Evolutionary conservation across 768 basidiomycete species (phyloP).

Genomic region (Antrodiella citrinella): DNA sequence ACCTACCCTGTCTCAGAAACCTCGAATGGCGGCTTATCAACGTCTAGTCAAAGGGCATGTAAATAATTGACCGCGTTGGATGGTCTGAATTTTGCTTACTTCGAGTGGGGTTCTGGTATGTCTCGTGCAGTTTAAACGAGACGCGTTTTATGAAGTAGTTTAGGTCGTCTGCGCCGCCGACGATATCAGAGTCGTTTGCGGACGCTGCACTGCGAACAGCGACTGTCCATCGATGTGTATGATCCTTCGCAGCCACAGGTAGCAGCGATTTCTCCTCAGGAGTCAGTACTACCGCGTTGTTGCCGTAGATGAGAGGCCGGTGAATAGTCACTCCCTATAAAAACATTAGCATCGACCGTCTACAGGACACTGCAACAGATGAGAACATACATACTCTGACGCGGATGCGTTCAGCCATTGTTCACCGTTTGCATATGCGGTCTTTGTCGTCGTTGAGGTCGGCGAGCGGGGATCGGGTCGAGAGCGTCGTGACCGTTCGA

Average conservation of each 20-base stretch:
- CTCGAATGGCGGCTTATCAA: slow-evolving; percentile 92
- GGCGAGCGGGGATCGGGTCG: neutral
- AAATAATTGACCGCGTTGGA: no score
- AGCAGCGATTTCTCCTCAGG: slow-evolving; percentile 57
- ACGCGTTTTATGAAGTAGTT: slow-evolving; percentile 92
- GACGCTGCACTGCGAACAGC: slow-evolving; percentile 87
- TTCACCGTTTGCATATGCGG: slow-evolving; percentile 6
- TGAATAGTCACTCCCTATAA: slow-evolving; percentile 76
- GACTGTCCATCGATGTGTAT: slow-evolving; percentile 96
- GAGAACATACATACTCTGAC: slow-evolving; percentile 52
- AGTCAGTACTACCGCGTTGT: slow-evolving; percentile 75
- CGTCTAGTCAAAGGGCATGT: slow-evolving; percentile 6
- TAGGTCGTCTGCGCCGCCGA: slow-evolving; percentile 87
- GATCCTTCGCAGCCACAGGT: slow-evolving; percentile 43
- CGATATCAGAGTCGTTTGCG: slow-evolving; percentile 59
- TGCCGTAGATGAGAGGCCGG: slow-evolving; percentile 93
- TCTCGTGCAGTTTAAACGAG: slow-evolving; percentile 96
- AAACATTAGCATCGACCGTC: neutral
- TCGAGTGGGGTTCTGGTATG: slow-evolving; percentile 83
- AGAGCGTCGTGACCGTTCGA: slow-evolving; percentile 23
- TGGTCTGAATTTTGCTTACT: no score
- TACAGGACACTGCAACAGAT: neutral
- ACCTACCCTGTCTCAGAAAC: slow-evolving; percentile 89
- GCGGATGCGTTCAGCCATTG: slow-evolving; percentile 66
- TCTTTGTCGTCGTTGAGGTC: neutral